These are phyloP conservation scores for Pyronema domesticum DNA, from an alignment of 495 filamentous ascomycete species.

Conservation along the genomic window DNA sequence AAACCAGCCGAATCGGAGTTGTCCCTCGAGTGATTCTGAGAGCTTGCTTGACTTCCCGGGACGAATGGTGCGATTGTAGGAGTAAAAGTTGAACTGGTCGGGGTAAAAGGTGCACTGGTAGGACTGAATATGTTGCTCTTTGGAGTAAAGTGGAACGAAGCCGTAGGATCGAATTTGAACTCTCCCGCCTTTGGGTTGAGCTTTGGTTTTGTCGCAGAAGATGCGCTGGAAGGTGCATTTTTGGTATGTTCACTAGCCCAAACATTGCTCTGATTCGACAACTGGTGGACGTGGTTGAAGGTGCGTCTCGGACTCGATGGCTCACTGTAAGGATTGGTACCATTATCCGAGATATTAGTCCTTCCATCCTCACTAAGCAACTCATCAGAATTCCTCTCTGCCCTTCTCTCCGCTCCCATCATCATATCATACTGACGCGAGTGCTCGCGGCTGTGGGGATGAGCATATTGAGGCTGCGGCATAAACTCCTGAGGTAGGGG, in stretches of 20 bases:
- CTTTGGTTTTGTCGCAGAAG: constrained; percentile 46
- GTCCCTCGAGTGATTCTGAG: constrained; percentile 4
- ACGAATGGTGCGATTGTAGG: background rate
- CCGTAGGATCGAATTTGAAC: constrained; percentile 62
- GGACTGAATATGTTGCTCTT: constrained; percentile 36
- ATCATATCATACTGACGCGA: constrained; percentile 23
- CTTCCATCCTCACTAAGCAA: constrained; percentile 20
- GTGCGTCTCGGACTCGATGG: constrained; percentile 18
- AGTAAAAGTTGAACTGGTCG: background rate
- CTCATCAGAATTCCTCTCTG: constrained; percentile 9
- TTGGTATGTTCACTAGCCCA: constrained; percentile 17
- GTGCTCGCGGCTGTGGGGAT: constrained; percentile 20
- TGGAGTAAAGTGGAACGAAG: constrained; percentile 43
- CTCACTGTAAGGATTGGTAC: constrained; percentile 50
- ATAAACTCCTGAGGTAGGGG: constrained; percentile 7
- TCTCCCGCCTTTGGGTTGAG: constrained; percentile 77
- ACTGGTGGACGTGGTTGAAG: constrained; percentile 18
- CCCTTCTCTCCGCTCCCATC: constrained; percentile 15
- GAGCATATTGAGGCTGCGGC: constrained; percentile 13
- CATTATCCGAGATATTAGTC: constrained; percentile 40
- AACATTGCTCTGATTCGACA: constrained; percentile 18
- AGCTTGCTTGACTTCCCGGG: background rate
- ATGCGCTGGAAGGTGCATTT: constrained; percentile 13
- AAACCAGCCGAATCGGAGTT: constrained; percentile 11
- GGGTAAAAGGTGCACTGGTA: background rate